Conservation (phyloP, 164 flowering plant genomes). For the Annona squamosa region DNA sequence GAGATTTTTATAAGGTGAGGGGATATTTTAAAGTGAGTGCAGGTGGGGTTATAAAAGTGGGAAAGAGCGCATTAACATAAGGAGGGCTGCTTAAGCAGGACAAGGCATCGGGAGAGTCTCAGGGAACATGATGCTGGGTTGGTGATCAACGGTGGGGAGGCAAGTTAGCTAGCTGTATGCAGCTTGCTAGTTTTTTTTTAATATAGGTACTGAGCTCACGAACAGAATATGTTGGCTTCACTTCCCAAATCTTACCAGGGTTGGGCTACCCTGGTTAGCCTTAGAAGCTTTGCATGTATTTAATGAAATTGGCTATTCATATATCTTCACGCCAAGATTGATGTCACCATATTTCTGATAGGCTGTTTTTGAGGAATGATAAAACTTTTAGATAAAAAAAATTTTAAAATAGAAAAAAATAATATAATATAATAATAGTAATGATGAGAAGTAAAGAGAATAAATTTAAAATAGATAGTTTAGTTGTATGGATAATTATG, state of each 20-base stretch:
- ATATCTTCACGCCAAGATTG: too few relatives aligned
- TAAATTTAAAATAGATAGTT: too few relatives aligned
- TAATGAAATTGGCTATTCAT: background rate
- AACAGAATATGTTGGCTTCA: background rate
- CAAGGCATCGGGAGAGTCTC: slow-evolving; percentile 6
- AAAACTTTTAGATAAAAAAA: too few relatives aligned
- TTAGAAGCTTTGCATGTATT: background rate
- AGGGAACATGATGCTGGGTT: slow-evolving; percentile 3
- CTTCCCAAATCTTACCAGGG: background rate
- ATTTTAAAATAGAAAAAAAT: too few relatives aligned
- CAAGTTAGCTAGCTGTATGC: background rate
- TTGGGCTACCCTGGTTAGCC: background rate
- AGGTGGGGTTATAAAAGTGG: slow-evolving; percentile 6
- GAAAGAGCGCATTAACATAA: slow-evolving; percentile 6
- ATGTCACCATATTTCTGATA: too few relatives aligned
- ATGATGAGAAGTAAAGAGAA: too few relatives aligned
- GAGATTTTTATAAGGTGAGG: background rate
- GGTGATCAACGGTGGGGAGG: slow-evolving; percentile 8
- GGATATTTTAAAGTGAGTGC: slow-evolving; percentile 13
- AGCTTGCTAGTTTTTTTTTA: background rate
- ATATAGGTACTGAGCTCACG: background rate
- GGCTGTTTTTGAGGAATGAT: too few relatives aligned
- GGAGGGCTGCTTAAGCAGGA: slow-evolving; percentile 18
- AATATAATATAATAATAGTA: too few relatives aligned
- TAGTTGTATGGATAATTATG: too few relatives aligned